Evolutionary conservation across 139 green algal genomes (phyloP).

Genomic region (Coelastrella sp.): DNA sequence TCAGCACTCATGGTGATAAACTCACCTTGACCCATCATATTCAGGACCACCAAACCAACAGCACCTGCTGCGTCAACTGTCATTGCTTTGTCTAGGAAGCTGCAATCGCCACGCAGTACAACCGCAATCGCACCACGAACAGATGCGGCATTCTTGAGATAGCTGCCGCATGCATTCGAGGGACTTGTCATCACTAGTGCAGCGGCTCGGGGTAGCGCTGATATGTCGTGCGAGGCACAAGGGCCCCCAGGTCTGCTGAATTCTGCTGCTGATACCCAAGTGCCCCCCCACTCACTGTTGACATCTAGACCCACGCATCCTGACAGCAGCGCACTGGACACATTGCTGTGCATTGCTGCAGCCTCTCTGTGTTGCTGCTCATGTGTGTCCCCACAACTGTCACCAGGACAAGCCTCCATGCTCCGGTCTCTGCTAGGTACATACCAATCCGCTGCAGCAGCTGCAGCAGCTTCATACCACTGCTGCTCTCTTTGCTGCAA

Average conservation of each 20-base stretch:
- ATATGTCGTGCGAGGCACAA: not conserved
- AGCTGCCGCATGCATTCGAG: constrained; percentile 52
- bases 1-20: constrained; percentile 54
- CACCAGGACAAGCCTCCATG: too few species aligned
- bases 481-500: constrained; percentile 2
- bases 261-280: not conserved
- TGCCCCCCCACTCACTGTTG: not conserved
- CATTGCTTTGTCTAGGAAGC: constrained; percentile 71
- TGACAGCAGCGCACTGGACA: not conserved
- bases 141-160: constrained; percentile 2
- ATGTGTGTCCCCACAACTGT: too few species aligned
- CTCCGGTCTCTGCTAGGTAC: not conserved
- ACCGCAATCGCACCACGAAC: constrained; percentile 61
- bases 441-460: constrained; percentile 24
- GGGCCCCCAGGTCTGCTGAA: not conserved
- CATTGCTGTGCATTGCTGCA: not conserved
- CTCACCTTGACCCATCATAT: constrained; percentile 32
- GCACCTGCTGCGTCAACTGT: constrained; percentile 51
- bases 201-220: constrained; percentile 23
- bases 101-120: constrained; percentile 67
- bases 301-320: constrained; percentile 12
- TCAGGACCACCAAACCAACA: constrained; percentile 63
- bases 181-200: constrained; percentile 52
- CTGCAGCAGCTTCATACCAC: not conserved
- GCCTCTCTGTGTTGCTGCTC: not conserved